These are phyloP conservation scores for Talaromyces piceae DNA, from an alignment of 2,329 filamentous ascomycete genomes.

Conservation along the genomic window DNA sequence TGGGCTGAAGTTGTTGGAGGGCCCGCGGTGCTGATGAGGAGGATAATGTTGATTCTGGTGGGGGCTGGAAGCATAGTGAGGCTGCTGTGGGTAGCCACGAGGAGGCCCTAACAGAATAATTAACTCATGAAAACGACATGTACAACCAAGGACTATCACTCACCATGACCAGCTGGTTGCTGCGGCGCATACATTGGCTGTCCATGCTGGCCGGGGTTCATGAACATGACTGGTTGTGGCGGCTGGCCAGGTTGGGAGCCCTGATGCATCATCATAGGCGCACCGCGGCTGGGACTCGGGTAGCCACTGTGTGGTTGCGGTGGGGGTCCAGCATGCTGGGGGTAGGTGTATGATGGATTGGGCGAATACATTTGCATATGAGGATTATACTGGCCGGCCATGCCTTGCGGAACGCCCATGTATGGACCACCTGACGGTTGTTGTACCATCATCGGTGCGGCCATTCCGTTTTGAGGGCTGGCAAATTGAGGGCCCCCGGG, in stretches of 20 bases:
- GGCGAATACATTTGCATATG: conserved; percentile 79
- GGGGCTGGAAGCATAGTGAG: conserved; percentile 59
- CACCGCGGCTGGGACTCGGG: conserved; percentile 78
- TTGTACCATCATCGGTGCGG: conserved; percentile 75
- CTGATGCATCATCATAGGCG: conserved; percentile 91
- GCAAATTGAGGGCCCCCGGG: conserved; percentile 68
- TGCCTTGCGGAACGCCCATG: conserved; percentile 63
- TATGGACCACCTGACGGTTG: conserved; percentile 60
- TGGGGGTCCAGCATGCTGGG: conserved; percentile 43
- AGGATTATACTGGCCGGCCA: conserved; percentile 57
- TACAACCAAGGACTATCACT: conserved; percentile 36
- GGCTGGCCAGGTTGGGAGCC: conserved; percentile 85
- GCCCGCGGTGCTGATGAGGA: conserved; percentile 48
- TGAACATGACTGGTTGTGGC: conserved; percentile 59
- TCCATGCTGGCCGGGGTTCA: conserved; percentile 68
- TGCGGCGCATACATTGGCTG: conserved; percentile 66
- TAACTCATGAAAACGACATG: conserved; percentile 1
- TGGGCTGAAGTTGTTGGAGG: conserved; percentile 50
- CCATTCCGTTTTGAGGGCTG: conserved; percentile 64
- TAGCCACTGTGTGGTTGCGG: conserved; percentile 61
- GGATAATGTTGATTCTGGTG: conserved; percentile 58
- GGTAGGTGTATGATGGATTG: conserved; percentile 63
- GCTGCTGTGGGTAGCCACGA: conserved; percentile 52
- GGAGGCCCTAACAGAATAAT: conserved; percentile 51
- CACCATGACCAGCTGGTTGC: conserved; percentile 62